Conservation (phyloP, 371 early-diverging fungal genomes). For the Mortierella sp. region DNA sequence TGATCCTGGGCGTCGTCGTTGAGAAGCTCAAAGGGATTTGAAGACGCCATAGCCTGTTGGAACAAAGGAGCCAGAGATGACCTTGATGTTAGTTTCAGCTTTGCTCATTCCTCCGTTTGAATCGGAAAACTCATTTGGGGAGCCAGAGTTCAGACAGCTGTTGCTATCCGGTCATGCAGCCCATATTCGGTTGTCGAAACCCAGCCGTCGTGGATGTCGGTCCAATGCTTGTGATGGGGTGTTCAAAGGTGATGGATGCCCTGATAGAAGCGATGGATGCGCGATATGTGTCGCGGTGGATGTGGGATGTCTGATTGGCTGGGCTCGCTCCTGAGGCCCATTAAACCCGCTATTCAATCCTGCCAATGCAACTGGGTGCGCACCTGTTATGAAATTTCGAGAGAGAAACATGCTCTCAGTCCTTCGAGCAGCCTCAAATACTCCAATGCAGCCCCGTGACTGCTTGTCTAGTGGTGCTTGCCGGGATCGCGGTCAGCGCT, state of each 20-base stretch:
- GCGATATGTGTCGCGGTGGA: not conserved
- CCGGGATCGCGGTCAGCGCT: not conserved
- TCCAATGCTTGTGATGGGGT: slow-evolving; percentile 15
- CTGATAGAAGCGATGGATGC: slow-evolving; percentile 10
- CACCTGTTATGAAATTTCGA: slow-evolving; percentile 39
- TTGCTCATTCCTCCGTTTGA: not conserved
- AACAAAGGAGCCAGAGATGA: not conserved
- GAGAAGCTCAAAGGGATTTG: slow-evolving; percentile 56
- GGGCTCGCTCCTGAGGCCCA: slow-evolving; percentile 5
- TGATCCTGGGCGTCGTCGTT: slow-evolving; percentile 57
- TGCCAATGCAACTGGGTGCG: slow-evolving; percentile 12
- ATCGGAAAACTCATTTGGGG: not conserved
- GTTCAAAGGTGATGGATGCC: slow-evolving; percentile 19
- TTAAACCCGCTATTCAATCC: slow-evolving; percentile 8
- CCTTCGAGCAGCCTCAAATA: too few species aligned
- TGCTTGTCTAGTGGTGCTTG: not conserved
- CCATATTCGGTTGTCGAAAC: too few species aligned
- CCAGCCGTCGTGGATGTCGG: not conserved
- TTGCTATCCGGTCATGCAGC: too few species aligned
- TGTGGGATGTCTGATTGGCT: slow-evolving; percentile 28
- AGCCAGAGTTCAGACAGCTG: too few species aligned
- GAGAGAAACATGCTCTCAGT: too few species aligned
- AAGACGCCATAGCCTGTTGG: slow-evolving; percentile 54
- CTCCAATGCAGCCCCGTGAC: too few species aligned
- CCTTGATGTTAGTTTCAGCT: slow-evolving; percentile 30